Conservation (phyloP, 345 rosid species). For the Draba incana region DNA sequence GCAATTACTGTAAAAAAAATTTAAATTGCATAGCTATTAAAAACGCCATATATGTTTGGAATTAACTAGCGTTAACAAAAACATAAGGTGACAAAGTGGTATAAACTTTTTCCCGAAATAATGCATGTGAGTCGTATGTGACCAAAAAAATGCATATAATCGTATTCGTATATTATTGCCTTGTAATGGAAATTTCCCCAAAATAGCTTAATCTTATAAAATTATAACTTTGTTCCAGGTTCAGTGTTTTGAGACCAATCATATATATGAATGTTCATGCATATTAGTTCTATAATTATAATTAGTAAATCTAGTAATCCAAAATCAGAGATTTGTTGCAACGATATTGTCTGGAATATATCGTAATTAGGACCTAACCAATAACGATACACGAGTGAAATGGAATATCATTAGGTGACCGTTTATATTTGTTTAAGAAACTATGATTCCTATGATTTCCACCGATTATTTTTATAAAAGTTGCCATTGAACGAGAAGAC, state of each 20-base stretch:
- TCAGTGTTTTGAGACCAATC: constrained; percentile 36
- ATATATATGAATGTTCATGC: constrained; percentile 37
- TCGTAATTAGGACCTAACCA: constrained; percentile 28
- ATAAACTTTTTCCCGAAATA: no score
- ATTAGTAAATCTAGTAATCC: constrained; percentile 30
- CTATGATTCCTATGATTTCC: constrained; percentile 19
- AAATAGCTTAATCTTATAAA: constrained; percentile 19
- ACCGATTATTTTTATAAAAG: constrained; percentile 13
- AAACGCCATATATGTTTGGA: no score
- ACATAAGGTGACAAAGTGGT: no score
- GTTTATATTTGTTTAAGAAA: constrained; percentile 12
- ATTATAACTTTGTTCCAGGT: constrained; percentile 9
- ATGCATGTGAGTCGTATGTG: no score
- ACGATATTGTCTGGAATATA: constrained; percentile 43
- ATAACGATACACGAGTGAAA: constrained; percentile 21
- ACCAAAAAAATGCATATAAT: no score
- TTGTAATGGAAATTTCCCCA: constrained; percentile 14
- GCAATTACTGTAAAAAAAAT: no score
- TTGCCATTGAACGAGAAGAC: constrained; percentile 27
- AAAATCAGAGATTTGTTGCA: constrained; percentile 37
- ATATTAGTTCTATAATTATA: constrained; percentile 11
- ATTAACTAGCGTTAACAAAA: no score
- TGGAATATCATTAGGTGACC: constrained; percentile 34
- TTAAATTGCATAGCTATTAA: no score
- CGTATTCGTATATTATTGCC: no score